Base-by-base conservation (phyloP, 2,329 filamentous ascomycete genomes). In the Aspergillus sp. region DNA sequence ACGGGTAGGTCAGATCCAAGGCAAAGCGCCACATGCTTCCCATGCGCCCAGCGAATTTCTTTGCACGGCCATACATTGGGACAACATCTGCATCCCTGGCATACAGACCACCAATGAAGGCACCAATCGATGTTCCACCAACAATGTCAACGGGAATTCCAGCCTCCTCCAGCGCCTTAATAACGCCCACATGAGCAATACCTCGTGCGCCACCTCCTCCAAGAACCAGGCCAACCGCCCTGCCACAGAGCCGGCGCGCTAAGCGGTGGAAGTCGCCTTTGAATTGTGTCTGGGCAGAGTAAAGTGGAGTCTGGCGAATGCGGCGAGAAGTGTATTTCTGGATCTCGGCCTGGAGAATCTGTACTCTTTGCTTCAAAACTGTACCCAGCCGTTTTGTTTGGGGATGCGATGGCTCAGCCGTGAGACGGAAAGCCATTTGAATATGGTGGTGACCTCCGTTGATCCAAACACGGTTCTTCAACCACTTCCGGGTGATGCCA, bases 41-140 rank as follows among this genome's bases (percentile, higher is more conserved):
- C 96, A 99, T 99, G n/a, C 96, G 89, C 4, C 95, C 93, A 0
- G 95, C 86, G 73, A 99, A 99, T 72, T 97, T 97, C 83, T 99
- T 99, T 13, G 92, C 92, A 45, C 96, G 85, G 0, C 95, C 95
- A 68, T 96, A 96, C 84, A 98, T 96, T 12, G 95, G 95, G 4
- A 99, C 93, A 1, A 97, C 88, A 69, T 99, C 96, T 9, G 93
- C 95, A 71, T 99, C 95, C 56, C 93, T 90, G 1, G 96, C 95
- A 72, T 99, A 99, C 2, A 99, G 80, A 1, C 91, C 95, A 7
- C 96, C 95, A 53, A 98, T 93, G 71, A 99, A 98, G 1, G 93
- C 86, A 15, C 95, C 95, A 55, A 99, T 99, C 0, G 93, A 98
- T 2, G 95, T 99, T 7, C 95, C 95, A 2, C 96, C 95, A 24